These are phyloP conservation scores for Fusarium newnesense DNA, from an alignment of 2,329 filamentous ascomycete species.

Conservation along the genomic window DNA sequence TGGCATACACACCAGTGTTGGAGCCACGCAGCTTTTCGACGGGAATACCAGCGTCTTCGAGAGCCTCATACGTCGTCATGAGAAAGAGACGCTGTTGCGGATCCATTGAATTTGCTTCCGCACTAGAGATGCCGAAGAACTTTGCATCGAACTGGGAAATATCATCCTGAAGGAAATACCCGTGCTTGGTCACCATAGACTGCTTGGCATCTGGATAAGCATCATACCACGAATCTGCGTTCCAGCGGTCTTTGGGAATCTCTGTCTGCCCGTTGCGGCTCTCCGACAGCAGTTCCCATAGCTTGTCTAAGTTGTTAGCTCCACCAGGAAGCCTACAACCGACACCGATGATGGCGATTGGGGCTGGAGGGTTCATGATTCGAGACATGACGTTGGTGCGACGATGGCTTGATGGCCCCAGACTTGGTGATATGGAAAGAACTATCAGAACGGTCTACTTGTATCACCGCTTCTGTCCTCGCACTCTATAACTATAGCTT, in stretches of 20 bases:
- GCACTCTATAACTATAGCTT: not conserved
- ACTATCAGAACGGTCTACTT: not conserved
- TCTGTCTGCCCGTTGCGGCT: not conserved
- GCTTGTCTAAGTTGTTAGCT: slow-evolving; percentile 8
- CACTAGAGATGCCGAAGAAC: slow-evolving; percentile 5
- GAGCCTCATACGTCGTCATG: slow-evolving; percentile 7
- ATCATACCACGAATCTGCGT: not conserved
- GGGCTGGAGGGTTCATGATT: not conserved
- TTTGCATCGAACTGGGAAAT: slow-evolving; percentile 10
- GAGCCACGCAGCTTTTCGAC: not conserved
- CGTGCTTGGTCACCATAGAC: slow-evolving; percentile 4
- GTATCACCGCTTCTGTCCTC: accelerated
- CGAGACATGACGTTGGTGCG: not conserved
- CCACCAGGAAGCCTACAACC: slow-evolving; percentile 1
- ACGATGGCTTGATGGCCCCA: too few species aligned
- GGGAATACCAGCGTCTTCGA: slow-evolving; percentile 1
- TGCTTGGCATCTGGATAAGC: slow-evolving; percentile 9
- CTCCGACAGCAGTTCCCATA: not conserved
- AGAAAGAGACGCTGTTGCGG: not conserved
- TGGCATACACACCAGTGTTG: slow-evolving; percentile 6
- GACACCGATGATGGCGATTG: slow-evolving; percentile 1
- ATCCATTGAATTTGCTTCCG: not conserved
- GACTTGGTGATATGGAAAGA: not conserved
- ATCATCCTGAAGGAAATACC: slow-evolving; percentile 1
- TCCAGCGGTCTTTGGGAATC: slow-evolving; percentile 7